Conservation (phyloP, 2,329 filamentous ascomycete genomes). For the Curvularia lunata region DNA sequence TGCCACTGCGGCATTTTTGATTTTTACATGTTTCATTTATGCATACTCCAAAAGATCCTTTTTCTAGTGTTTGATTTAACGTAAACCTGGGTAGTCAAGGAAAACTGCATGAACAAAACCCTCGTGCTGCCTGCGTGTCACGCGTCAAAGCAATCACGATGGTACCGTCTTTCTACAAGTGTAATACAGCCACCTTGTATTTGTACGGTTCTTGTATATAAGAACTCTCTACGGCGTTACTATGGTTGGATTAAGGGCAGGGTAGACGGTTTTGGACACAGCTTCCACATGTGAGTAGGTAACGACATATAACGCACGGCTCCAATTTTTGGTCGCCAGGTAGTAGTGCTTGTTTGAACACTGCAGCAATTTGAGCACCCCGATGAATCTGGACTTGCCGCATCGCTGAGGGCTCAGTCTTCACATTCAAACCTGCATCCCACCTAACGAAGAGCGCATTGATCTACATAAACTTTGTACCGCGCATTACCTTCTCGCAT, state of each 20-base stretch:
- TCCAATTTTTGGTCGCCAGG: not conserved
- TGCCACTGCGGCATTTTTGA: not conserved
- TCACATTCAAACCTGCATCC: not conserved
- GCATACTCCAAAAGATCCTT: not conserved
- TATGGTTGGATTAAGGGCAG: not conserved
- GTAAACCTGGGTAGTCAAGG: not conserved
- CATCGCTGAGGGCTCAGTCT: not conserved
- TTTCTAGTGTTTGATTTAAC: not conserved
- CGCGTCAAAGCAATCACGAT: not conserved
- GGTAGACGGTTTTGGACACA: not conserved
- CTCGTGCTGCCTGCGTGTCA: not conserved
- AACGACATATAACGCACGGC: not conserved
- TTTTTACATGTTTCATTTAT: not conserved
- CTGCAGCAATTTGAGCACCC: not conserved
- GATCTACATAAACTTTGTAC: not conserved
- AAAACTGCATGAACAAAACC: not conserved
- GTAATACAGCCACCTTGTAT: constrained; percentile 7
- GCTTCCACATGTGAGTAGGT: not conserved
- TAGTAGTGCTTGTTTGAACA: constrained; percentile 5
- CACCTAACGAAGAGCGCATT: not conserved
- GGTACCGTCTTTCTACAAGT: not conserved
- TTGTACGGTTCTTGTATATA: constrained; percentile 5
- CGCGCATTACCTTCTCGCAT: not conserved
- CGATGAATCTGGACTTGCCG: not conserved
- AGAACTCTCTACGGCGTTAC: not conserved